Percentiles rank a stretch among this genome's conserved stretches.
Conservation (phyloP, 2,329 filamentous ascomycete genomes). For the Monilinia laxa region DNA sequence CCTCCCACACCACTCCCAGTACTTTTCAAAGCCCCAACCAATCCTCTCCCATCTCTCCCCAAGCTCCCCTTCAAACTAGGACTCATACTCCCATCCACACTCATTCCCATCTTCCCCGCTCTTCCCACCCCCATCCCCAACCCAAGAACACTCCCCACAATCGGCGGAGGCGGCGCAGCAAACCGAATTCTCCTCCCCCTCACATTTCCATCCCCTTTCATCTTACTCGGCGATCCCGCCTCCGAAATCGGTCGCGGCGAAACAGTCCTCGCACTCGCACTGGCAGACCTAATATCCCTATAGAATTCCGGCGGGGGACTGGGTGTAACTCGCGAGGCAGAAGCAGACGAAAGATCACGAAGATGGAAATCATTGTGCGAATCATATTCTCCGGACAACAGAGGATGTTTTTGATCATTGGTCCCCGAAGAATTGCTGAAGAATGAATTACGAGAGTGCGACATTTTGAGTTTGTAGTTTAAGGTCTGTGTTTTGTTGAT, state of each 20-base stretch:
- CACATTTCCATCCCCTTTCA: not conserved
- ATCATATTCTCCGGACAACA: slow-evolving; percentile 4
- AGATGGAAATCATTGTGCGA: slow-evolving; percentile 5
- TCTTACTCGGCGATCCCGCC: slow-evolving; percentile 11
- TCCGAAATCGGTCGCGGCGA: slow-evolving; percentile 3
- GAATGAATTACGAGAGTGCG: slow-evolving; percentile 16
- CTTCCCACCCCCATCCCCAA: not conserved
- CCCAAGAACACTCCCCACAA: slow-evolving; percentile 30
- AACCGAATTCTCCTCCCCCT: slow-evolving; percentile 35
- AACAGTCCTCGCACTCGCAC: slow-evolving; percentile 1
- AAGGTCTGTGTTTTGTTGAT: not conserved
- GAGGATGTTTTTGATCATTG: slow-evolving; percentile 15
- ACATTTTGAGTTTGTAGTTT: slow-evolving; percentile 8
- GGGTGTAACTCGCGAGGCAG: slow-evolving; percentile 14
- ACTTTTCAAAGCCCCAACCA: not conserved
- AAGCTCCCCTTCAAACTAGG: not conserved
- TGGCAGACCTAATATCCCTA: slow-evolving; percentile 15
- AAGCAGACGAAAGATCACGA: slow-evolving; percentile 16
- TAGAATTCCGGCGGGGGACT: slow-evolving; percentile 19
- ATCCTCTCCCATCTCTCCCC: slow-evolving; percentile 1
- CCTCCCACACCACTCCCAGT: not conserved
- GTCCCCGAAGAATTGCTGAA: slow-evolving; percentile 10
- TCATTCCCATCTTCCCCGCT: not conserved
- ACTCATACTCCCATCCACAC: slow-evolving; percentile 10
- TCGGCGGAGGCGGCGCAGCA: slow-evolving; percentile 37